Conservation (phyloP, 2,329 filamentous ascomycete genomes). For the Beauveria bassiana region DNA sequence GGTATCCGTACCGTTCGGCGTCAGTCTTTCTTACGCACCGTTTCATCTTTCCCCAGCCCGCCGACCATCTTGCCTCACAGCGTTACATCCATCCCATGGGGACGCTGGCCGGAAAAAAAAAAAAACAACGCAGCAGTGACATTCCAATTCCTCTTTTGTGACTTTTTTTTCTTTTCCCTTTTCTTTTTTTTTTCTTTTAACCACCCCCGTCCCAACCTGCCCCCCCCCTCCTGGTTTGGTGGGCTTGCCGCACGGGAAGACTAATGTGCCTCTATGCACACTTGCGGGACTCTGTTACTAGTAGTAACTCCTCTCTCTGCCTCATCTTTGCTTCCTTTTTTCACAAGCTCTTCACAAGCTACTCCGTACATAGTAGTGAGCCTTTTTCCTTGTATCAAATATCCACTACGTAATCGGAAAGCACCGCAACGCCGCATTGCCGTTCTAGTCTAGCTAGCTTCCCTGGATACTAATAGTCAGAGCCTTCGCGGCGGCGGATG, state of each 20-base stretch:
- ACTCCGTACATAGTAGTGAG: no score
- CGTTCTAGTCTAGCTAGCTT: neutral
- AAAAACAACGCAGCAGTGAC: neutral
- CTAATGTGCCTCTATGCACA: conserved; percentile 9
- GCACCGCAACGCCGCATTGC: no score
- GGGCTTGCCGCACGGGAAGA: conserved; percentile 10
- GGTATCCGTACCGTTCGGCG: no score
- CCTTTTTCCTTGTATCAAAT: neutral
- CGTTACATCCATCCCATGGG: neutral
- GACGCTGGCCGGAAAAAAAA: no score
- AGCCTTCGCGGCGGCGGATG: neutral
- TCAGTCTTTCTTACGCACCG: no score
- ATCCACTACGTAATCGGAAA: no score
- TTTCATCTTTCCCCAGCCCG: neutral
- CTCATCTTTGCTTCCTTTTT: neutral
- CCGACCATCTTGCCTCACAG: neutral
- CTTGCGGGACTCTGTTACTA: conserved; percentile 1
- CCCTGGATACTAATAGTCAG: neutral
- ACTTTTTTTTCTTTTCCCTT: neutral
- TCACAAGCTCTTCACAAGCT: no score
- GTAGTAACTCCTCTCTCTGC: neutral
- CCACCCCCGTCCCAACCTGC: neutral
- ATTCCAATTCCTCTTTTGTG: neutral
- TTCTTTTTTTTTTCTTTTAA: neutral
- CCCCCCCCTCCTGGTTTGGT: neutral